These are phyloP conservation scores for Mimosa bimucronata DNA, from an alignment of 306 rosid species.

Conservation along the genomic window DNA sequence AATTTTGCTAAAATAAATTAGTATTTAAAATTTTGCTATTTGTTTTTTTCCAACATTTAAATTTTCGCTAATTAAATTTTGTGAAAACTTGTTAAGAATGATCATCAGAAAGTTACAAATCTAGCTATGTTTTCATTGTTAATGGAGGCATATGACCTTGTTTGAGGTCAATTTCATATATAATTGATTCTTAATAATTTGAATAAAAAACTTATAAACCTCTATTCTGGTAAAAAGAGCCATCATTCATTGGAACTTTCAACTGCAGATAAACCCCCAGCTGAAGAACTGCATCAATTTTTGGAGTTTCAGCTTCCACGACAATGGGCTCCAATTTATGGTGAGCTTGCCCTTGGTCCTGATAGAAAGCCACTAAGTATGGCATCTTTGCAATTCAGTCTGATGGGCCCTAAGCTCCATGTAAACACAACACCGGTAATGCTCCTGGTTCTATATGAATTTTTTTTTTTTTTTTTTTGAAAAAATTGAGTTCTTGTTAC, in stretches of 20 bases:
- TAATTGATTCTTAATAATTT: slow-evolving; percentile 10
- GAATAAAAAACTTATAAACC: neutral
- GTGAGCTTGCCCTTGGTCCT: slow-evolving; percentile 88
- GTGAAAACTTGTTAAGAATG: slow-evolving; percentile 7
- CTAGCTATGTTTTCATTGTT: slow-evolving; percentile 11
- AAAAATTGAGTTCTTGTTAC: neutral
- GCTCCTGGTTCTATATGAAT: slow-evolving; percentile 28
- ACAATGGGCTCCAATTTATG: slow-evolving; percentile 82
- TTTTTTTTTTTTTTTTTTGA: neutral
- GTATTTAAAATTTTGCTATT: no score
- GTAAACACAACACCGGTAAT: slow-evolving; percentile 74
- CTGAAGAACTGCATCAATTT: slow-evolving; percentile 64
- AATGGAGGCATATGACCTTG: neutral
- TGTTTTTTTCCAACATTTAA: no score
- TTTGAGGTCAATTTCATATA: slow-evolving; percentile 23
- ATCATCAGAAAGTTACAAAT: neutral
- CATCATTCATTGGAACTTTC: neutral
- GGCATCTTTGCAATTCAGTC: slow-evolving; percentile 81
- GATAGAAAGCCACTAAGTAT: slow-evolving; percentile 59
- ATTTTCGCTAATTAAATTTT: slow-evolving; percentile 4
- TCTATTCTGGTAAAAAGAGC: slow-evolving; percentile 9
- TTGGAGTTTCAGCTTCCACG: slow-evolving; percentile 69
- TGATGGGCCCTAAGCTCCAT: slow-evolving; percentile 91
- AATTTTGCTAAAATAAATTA: neutral
- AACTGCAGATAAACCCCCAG: slow-evolving; percentile 61